Evolutionary conservation across 148 eudicot species (phyloP).

Genomic region (Vaccinium myrtillus): DNA sequence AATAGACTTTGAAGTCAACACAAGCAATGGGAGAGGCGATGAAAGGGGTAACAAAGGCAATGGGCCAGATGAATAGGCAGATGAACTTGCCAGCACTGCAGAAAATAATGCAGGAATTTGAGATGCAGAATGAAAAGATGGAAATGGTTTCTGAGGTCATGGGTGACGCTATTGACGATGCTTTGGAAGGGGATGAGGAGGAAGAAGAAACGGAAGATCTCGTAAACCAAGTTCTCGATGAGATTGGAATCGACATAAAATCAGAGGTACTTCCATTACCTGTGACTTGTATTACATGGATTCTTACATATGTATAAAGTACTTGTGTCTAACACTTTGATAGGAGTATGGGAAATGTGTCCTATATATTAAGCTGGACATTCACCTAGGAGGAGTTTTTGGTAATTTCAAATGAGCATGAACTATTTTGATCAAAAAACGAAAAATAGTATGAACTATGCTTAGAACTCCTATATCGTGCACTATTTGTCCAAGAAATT

Average conservation of each 20-base stretch:
- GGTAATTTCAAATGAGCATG: no score
- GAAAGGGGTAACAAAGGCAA: conserved; percentile 98
- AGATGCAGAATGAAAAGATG: conserved; percentile 97
- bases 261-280: conserved; percentile 49
- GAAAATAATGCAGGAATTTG: conserved; percentile 97
- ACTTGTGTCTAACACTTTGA: neutral
- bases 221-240: conserved; percentile 94
- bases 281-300: neutral
- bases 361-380: neutral
- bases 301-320: neutral
- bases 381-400: no score
- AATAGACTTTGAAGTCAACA: conserved; percentile 89
- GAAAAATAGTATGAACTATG: neutral
- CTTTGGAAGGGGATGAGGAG: conserved; percentile 98
- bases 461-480: neutral
- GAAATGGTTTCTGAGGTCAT: conserved; percentile 89
- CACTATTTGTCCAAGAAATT: neutral
- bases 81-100: conserved; percentile 94
- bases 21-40: conserved; percentile 99
- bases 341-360: neutral
- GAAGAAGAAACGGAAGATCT: conserved; percentile 96
- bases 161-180: conserved; percentile 98
- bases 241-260: conserved; percentile 87
- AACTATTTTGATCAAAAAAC: no score
- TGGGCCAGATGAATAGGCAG: conserved; percentile 98